These are phyloP conservation scores for Rutstroemia sp. DNA, from an alignment of 2,329 filamentous ascomycete genomes.

Conservation along the genomic window DNA sequence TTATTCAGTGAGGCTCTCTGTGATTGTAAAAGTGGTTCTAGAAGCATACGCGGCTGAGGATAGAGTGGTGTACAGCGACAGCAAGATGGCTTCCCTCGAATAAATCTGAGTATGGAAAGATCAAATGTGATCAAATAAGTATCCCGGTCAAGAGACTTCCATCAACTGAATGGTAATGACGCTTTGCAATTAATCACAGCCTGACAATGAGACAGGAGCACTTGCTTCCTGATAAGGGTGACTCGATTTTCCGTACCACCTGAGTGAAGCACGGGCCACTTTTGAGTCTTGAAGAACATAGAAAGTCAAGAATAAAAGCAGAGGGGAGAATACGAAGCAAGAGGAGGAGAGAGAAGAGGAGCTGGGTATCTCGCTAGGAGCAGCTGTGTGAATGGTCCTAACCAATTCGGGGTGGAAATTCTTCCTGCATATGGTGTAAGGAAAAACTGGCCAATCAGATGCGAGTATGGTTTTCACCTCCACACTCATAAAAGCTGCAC, in stretches of 20 bases:
- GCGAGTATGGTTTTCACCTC: slow-evolving; percentile 1
- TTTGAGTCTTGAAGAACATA: neutral
- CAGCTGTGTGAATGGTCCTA: slow-evolving; percentile 18
- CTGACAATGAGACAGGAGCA: neutral
- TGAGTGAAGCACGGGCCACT: slow-evolving; percentile 3
- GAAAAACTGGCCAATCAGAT: slow-evolving; percentile 6
- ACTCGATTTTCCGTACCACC: neutral
- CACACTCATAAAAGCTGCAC: slow-evolving; percentile 23
- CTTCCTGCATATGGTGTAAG: slow-evolving; percentile 8
- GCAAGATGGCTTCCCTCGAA: too few relatives aligned
- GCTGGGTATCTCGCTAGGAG: neutral
- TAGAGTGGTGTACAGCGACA: too few relatives aligned
- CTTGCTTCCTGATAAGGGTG: neutral
- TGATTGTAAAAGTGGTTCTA: too few relatives aligned
- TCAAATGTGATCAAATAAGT: too few relatives aligned
- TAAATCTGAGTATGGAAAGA: too few relatives aligned
- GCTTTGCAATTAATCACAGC: neutral
- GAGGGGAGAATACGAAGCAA: neutral
- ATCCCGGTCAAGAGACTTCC: too few relatives aligned
- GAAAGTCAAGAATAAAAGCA: neutral
- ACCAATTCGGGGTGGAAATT: slow-evolving; percentile 4
- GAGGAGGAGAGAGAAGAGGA: neutral
- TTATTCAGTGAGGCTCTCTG: too few relatives aligned
- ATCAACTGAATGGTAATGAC: neutral
- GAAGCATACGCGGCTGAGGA: too few relatives aligned